These are phyloP conservation scores for Linderina pennispora DNA, from an alignment of 192 early-diverging fungal species.

Conservation along the genomic window DNA sequence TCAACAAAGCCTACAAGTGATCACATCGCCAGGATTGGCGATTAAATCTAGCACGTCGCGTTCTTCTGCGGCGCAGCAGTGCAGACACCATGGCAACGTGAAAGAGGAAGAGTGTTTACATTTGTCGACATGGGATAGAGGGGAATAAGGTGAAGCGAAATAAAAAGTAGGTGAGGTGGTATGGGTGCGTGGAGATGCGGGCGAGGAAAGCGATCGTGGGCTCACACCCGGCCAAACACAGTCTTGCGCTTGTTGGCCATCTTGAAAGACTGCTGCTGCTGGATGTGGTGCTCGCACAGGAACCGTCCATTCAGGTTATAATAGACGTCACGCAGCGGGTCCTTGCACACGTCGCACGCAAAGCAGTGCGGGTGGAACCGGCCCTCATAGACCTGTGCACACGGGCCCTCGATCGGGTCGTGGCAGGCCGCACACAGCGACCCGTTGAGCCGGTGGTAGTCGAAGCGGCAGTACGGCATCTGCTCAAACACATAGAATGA, in stretches of 20 bases:
- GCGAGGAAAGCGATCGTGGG: too few relatives aligned
- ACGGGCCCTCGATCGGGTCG: constrained; percentile 84
- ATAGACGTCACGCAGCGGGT: constrained; percentile 46
- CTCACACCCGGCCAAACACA: constrained; percentile 31
- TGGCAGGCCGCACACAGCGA: constrained; percentile 75
- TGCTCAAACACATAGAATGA: constrained; percentile 86
- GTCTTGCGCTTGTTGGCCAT: constrained; percentile 35
- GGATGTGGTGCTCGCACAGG: constrained; percentile 41
- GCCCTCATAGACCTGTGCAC: constrained; percentile 80
- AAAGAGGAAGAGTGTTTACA: too few relatives aligned
- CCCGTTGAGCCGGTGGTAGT: constrained; percentile 82
- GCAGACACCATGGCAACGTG: too few relatives aligned
- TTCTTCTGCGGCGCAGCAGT: too few relatives aligned
- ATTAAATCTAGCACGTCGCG: too few relatives aligned
- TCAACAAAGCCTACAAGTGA: too few relatives aligned
- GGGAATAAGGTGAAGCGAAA: too few relatives aligned
- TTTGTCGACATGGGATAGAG: too few relatives aligned
- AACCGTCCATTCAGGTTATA: constrained; percentile 39
- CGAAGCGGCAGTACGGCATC: constrained; percentile 75
- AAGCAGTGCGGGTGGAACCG: constrained; percentile 87
- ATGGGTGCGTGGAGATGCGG: too few relatives aligned
- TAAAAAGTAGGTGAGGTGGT: too few relatives aligned
- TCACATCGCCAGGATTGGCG: too few relatives aligned
- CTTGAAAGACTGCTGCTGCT: constrained; percentile 18
- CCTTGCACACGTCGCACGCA: constrained; percentile 51